Conservation (phyloP, 2,329 filamentous ascomycete species). For the Xylogone sp. region DNA sequence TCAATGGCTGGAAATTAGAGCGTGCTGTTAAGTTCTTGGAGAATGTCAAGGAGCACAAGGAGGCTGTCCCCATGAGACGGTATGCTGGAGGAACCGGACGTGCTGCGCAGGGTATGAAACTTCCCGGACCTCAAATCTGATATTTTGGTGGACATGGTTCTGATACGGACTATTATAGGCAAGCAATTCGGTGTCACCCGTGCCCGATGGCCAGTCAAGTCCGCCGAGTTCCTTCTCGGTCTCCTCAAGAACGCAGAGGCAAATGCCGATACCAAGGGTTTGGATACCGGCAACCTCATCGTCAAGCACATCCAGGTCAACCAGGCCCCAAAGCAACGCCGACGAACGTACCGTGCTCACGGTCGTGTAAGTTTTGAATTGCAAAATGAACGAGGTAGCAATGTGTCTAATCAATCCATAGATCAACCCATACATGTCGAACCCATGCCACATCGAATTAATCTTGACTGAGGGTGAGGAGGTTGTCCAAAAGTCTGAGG, state of each 20-base stretch:
- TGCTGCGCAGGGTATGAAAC: conserved; percentile 87
- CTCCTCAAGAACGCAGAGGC: conserved; percentile 97
- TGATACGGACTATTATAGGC: conserved; percentile 52
- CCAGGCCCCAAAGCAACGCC: conserved; percentile 99
- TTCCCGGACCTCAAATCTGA: neutral
- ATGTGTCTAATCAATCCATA: conserved; percentile 33
- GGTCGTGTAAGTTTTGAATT: conserved; percentile 82
- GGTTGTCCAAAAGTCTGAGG: conserved; percentile 84
- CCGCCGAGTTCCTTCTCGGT: conserved; percentile 93
- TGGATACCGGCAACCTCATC: conserved; percentile 94
- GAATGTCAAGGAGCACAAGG: conserved; percentile 95
- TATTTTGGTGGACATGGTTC: conserved; percentile 8
- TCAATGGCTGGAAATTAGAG: conserved; percentile 78
- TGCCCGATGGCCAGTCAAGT: conserved; percentile 99
- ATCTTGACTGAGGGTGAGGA: conserved; percentile 98
- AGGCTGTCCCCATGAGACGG: conserved; percentile 97
- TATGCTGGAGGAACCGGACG: conserved; percentile 95
- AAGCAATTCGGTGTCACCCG: conserved; percentile 98
- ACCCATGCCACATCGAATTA: conserved; percentile 99
- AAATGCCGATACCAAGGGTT: conserved; percentile 95
- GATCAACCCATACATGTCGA: conserved; percentile 99
- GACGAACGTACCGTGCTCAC: conserved; percentile 99
- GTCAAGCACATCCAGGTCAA: conserved; percentile 99
- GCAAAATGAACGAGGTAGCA: conserved; percentile 23
- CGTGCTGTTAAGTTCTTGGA: conserved; percentile 95